phyloP scores from a whole-genome alignment of 148 eudicot genomes.

The Fagopyrum esculentum region DNA sequence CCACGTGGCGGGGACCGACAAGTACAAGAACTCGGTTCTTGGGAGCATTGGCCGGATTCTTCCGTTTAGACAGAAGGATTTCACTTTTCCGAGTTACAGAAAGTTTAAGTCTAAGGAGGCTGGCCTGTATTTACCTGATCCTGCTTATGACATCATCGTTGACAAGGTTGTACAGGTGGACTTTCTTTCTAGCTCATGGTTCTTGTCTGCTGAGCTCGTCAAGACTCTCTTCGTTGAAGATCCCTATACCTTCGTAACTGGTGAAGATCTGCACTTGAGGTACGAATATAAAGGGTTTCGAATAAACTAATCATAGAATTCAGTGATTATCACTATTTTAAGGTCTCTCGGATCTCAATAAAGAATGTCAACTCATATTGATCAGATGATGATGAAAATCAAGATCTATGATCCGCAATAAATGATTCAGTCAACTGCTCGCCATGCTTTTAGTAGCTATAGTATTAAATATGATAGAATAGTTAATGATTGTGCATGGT shows the following conservation, averaged over 20 bases:
- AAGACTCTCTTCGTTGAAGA: constrained; percentile 81
- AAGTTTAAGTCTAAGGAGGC: constrained; percentile 91
- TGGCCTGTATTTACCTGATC: constrained; percentile 92
- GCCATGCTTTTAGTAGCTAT: neutral
- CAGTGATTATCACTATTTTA: too few species aligned
- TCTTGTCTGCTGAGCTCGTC: constrained; percentile 74
- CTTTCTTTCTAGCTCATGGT: constrained; percentile 97
- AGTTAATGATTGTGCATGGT: too few species aligned
- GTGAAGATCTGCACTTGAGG: constrained; percentile 96
- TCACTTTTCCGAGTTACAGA: constrained; percentile 82
- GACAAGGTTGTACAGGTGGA: constrained; percentile 83
- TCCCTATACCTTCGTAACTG: constrained; percentile 82
- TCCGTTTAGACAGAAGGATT: constrained; percentile 88
- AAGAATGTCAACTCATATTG: too few species aligned
- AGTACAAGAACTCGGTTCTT: constrained; percentile 76
- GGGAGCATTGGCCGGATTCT: constrained; percentile 94
- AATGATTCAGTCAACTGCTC: too few species aligned
- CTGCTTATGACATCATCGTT: constrained; percentile 81
- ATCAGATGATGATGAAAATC: too few species aligned
- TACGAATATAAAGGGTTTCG: neutral
- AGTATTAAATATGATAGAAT: too few species aligned
- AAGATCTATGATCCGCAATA: too few species aligned
- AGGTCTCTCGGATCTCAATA: too few species aligned
- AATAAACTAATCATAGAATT: too few species aligned
- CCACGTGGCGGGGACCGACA: constrained; percentile 87